Evolutionary conservation across 1,284 basidiomycete species (phyloP), one percentile per base, ranked within the genome.

Genomic region (Leccinum subrobustum): DNA sequence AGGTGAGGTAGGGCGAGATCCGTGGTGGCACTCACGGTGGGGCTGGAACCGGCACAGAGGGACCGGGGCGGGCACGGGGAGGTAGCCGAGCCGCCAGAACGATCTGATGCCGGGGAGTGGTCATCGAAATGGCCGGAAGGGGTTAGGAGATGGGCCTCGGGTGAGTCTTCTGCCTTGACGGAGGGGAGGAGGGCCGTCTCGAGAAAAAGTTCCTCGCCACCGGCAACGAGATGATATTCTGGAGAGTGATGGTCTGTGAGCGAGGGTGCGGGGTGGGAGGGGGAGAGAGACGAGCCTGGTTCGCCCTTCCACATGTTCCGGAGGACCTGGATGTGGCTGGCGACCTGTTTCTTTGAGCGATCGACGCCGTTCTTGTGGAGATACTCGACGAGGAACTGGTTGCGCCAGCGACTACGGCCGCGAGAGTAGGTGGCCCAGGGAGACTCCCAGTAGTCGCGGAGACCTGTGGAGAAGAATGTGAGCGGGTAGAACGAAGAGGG

Each of bases 281-380:
- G 39, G 47, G 54, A 35, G 52, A 31, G 51, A 61, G 33, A 70
- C 79, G 48, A 63, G 89, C 89, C 85, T 77, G 85, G 80, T 62
- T 89, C 84, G 37, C 88, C 89, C 70, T 91, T 91, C 89, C 89
- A 91, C 89, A 92, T 92, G 70, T 91, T 92, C 52, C 89, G 79
- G 54, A 92, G 74, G 60, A 92, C 90, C 70, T 92, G 90, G 57
- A 92, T 89, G 69, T 92, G 90, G 70, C 87, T 89, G 18, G 91
- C 90, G 66, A 92, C 90, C 72, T 92, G 89, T 71, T 92, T 92
- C 80, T 90, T 91, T 47, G 87, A 82, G 37, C 90, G 85, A 31
- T 80, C 79, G 68, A 92, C 83, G 60, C 86, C 87, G 48, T 79
- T 76, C 65, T 82, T 84, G 60, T 84, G 79, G 60, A 92, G 83